Evolutionary conservation across 345 rosid genomes (phyloP), one percentile per base, ranked within the genome.

Genomic region (Lepidium sativum): DNA sequence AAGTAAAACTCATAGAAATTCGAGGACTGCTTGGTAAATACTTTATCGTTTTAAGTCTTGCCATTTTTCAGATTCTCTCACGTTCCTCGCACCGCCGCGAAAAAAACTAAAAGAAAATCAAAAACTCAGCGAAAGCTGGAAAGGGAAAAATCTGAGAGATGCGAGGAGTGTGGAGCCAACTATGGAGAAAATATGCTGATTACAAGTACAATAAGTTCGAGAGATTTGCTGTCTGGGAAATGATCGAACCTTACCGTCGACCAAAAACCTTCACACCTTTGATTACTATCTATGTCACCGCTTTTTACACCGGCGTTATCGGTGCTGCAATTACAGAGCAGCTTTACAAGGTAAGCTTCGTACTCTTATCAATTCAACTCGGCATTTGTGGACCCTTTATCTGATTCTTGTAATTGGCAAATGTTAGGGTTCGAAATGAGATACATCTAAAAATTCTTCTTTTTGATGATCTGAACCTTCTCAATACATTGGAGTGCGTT

Each of bases 321-420:
- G 95, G 86, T 7, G 80, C 97, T 14, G 96, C 97, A 55, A 49
- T 88, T 69, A 84, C 90, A 1, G 99, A 94, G 80, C 99, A 94
- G 67, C 82, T 83, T 57, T 79, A 94, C 83, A 86, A 94, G 83
- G 96, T 89, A 6, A 39, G 16, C 20, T 35, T 51, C 48, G 16
- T 41, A 34, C 0, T 21, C 4, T 20, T 20, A 29, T 56, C 32
- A 32, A 47, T 48, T n/a, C 4, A 8, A 6, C 31, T 27, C 2
- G 9, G 10, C 11, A 47, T 25, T 48, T 49, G 39, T 39, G 2
- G 45, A 23, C 0, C 49, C n/a, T 44, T 44, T 27, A 44, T n/a
- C 35, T 47, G 49, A 49, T 68, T 62, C 40, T 32, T 43, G 41
- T 56, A 60, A 40, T 64, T 72, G 37, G 41, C 16, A 49, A 45